Base-by-base conservation (phyloP, 2,329 filamentous ascomycete genomes). In the Stagonosporopsis vannaccii region DNA sequence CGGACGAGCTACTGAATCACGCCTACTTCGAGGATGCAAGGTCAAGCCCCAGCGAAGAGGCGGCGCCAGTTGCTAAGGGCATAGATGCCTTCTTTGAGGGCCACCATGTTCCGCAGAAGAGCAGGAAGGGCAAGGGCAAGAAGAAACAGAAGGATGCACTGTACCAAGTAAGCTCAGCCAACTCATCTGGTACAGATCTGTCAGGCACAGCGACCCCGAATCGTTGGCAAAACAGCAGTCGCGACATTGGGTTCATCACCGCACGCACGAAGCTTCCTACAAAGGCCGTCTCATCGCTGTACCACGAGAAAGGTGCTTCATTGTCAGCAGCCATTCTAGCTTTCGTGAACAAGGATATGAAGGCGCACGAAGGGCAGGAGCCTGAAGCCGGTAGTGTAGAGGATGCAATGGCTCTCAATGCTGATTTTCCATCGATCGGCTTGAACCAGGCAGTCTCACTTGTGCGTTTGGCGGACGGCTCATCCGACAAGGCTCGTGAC, bases 1-100 rank as follows among this genome's bases (percentile, higher is more conserved):
- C 96, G 59, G 92, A 97, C 66, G 87, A 92, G 56, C 79, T 98
- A 12, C 82, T 97, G 28, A 96, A 90, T 62, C 82, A 91, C 13
- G 86, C 90, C 19, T 92, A 89, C 68, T 87, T 97, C 4, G 86
- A 91, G 55, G 86, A 92, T 53, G 84, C 84, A 0, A 80, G 85
- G 50, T 80, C 84, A 15, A 77, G 76, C 33, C 77, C 81, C 3
- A 77, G 73, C 2, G 73, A 75, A 42, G 77, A 75, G 30, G 39
- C 28, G 4, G 74, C 78, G 17, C 52, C 64, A 4, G 68, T 79
- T 5, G 72, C 79, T 1, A 94, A 90, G 70, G 91, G 92, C 0
- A 81, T 97, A n/a, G 92, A 97, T 55, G 92, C 85, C 0, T 97
- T 97, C 70, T 87, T 85, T 20, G 82, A 85, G 35, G 82, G 82